Base-by-base conservation (phyloP, 2,329 filamentous ascomycete species). In the Beauveria brongniartii region DNA sequence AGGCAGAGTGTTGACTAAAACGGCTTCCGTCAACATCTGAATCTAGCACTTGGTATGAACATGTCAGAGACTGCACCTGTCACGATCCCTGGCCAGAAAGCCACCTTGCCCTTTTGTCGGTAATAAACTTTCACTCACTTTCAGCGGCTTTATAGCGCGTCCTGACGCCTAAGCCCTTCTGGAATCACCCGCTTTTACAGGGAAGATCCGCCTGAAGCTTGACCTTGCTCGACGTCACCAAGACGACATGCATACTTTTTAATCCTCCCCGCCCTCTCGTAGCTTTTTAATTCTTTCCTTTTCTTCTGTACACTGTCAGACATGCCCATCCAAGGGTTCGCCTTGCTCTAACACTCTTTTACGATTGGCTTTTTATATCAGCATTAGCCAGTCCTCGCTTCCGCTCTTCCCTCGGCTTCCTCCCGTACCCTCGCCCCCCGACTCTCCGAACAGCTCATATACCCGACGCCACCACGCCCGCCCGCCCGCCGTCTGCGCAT, bases 191-290 rank as follows among this genome's bases (percentile, higher is more conserved):
- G 40, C 22, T 8, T 34, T 37, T 37, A 18, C 24, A 43, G 37
- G 14, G n/a, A 30, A n/a, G 8, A 3, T 22, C 22, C 52, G 24
- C 26, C 26, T 8, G 16, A 34, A 46, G 40, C 41, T 30, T 22
- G 41, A 46, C 30, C 16, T 47, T 57, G 12, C 46, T 60, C 57
- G 57, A 60, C 57, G 57, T 60, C 57, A 60, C 57, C 28, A 20
- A 41, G 46, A 44, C 57, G 30, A 9, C 14, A 44, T 52, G n/a
- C 12, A 37, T 37, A 22, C 46, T 51, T 52, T 59, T 53, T 46
- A 34, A 51, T 9, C 47, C 44, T 46, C 18, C 50, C 50, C 50
- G 40, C 41, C 26, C 48, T 44, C 22, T 37, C 34, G 24, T 52
- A 40, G 16, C 41, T 44, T 14, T 53, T 53, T 30, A 6, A 9